Evolutionary conservation across 2,329 filamentous ascomycete genomes (phyloP).

Genomic region (Pyrenophora seminiperda): DNA sequence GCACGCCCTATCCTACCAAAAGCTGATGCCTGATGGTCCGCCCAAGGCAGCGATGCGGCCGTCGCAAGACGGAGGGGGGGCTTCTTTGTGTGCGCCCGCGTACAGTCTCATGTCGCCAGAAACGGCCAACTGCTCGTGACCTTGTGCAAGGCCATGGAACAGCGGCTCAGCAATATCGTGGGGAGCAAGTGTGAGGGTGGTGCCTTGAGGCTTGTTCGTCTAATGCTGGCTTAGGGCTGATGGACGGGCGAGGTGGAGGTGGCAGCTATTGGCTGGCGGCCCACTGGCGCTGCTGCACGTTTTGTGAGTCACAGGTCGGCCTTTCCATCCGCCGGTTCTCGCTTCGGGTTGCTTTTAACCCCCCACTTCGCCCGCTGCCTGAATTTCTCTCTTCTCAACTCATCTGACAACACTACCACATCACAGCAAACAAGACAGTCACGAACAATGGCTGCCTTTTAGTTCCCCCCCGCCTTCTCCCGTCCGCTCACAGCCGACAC

Average conservation of each 20-base stretch:
- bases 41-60: background rate
- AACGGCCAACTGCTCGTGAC: background rate
- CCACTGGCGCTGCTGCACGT: slow-evolving; percentile 21
- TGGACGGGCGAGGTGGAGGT: slow-evolving; percentile 6
- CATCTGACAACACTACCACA: slow-evolving; percentile 26
- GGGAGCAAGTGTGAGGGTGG: background rate
- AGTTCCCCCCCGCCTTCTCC: slow-evolving; percentile 32
- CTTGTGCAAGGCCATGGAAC: background rate
- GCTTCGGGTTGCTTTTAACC: slow-evolving; percentile 32
- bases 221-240: slow-evolving; percentile 21
- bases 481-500: slow-evolving; percentile 38
- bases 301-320: slow-evolving; percentile 27
- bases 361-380: slow-evolving; percentile 39
- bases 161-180: background rate
- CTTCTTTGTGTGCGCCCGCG: background rate
- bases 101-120: background rate
- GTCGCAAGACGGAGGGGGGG: background rate
- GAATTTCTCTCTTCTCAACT: slow-evolving; percentile 34
- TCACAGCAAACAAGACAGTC: slow-evolving; percentile 39
- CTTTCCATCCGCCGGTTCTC: slow-evolving; percentile 19
- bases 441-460: slow-evolving; percentile 49
- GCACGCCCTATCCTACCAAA: slow-evolving; percentile 37
- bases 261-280: slow-evolving; percentile 14
- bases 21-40: slow-evolving; percentile 26
- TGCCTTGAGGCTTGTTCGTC: slow-evolving; percentile 8